Evolutionary conservation across 2,329 filamentous ascomycete genomes (phyloP), one percentile per base, ranked within the genome.

Genomic region (Sporothrix curviconia): DNA sequence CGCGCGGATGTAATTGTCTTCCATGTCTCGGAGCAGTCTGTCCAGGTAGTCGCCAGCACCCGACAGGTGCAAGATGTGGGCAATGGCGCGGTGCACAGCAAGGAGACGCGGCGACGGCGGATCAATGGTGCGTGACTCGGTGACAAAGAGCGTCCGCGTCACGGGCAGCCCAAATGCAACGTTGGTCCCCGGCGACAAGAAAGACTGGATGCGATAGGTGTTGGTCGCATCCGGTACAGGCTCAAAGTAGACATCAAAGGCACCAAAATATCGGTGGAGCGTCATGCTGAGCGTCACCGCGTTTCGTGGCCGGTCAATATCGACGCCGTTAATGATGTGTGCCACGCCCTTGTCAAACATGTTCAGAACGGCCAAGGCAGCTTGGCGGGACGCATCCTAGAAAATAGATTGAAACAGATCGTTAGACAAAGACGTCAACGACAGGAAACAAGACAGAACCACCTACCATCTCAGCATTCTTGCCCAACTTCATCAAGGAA

Each of bases 281-380:
- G 5, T 11, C 6, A 32, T 32, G 11, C 28, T 39, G n/a, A 73
- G 64, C 9, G 69, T 71, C 15, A 73, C 64, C 22, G 72, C 71
- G 63, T 77, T 76, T 25, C 63, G 61, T 28, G 71, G 70, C 47
- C 68, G 66, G 61, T 76, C 71, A 56, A 76, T 74, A 14, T 74
- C 65, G 32, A 60, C 56, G 47, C 71, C 72, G 44, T 73, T 66
- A 51, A 75, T 73, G 2, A 74, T 55, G 62, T 69, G 63, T 15
- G 65, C 64, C 42, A 69, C 64, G 32, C 66, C 69, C 36, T 51
- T 63, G 56, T 75, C 71, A 57, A 76, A 74, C 71, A 75, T 75
- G 34, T 74, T 71, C 4, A 75, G 68, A 43, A 75, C 69, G 22
- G 64, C 62, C 12, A 75, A 64, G 15, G 70, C 68, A 0, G 66